phyloP scores from a whole-genome alignment of 2,329 filamentous ascomycete genomes.

The Sarocladium brachiariae region DNA sequence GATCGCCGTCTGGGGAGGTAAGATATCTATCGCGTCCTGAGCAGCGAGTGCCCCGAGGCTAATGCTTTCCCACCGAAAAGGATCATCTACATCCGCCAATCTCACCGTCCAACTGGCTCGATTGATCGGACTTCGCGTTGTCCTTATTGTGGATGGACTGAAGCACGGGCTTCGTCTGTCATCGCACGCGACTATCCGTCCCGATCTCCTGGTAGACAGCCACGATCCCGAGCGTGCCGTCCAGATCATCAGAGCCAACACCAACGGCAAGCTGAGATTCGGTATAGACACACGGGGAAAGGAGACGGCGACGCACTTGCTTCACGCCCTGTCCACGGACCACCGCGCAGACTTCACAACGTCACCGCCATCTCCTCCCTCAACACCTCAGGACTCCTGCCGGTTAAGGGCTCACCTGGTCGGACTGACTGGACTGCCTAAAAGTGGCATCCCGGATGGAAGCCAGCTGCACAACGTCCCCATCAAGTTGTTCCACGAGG shows the following conservation, averaged over 20 bases:
- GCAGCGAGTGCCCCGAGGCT: too few species aligned
- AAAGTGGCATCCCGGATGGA: conserved; percentile 36
- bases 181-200: conserved; percentile 31
- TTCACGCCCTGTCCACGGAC: conserved; percentile 39
- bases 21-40: conserved; percentile 16
- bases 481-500: conserved; percentile 69
- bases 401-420: conserved; percentile 48
- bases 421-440: conserved; percentile 61
- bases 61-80: conserved; percentile 21
- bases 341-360: conserved; percentile 13
- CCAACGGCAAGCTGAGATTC: conserved; percentile 53
- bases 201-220: conserved; percentile 64
- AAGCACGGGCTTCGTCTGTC: conserved; percentile 56
- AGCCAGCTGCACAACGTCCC: conserved; percentile 59
- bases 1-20: conserved; percentile 67
- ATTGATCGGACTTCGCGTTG: conserved; percentile 56
- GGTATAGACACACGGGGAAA: conserved; percentile 62
- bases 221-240: conserved; percentile 59
- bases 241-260: conserved; percentile 54
- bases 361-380: conserved; percentile 27
- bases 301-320: conserved; percentile 53
- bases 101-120: conserved; percentile 62
- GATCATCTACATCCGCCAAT: conserved; percentile 63
- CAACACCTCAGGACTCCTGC: conserved; percentile 26
- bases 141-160: conserved; percentile 59